A percentile compares a stretch with the other conserved stretches of the same genome.
Conservation (phyloP, 179 eudicot species). For the Silene vulgaris region DNA sequence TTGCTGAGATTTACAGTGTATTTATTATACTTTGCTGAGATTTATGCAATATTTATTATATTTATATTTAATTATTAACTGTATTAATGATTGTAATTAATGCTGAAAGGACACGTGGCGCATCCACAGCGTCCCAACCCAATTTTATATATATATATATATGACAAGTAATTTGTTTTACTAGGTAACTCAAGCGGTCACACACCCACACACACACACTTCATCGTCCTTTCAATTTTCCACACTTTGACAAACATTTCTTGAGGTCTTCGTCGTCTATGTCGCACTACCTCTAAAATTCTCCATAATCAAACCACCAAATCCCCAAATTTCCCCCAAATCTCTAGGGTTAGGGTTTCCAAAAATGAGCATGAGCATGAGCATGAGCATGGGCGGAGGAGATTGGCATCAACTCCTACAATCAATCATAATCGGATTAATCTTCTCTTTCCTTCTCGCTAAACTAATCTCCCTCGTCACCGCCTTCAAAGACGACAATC, state of each 20-base stretch:
- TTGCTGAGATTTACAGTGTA: no score
- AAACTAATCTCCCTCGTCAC: slow-evolving; percentile 71
- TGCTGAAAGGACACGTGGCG: no score
- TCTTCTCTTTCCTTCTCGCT: slow-evolving; percentile 75
- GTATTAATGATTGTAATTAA: no score
- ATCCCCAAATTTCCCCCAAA: background rate
- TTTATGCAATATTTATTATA: no score
- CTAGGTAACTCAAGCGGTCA: no score
- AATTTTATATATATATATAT: no score
- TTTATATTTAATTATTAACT: no score
- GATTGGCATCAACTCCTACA: slow-evolving; percentile 60
- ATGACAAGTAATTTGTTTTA: no score
- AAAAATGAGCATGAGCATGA: slow-evolving; percentile 8
- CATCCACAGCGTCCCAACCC: no score
- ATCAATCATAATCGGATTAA: slow-evolving; percentile 59
- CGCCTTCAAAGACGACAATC: slow-evolving; percentile 66
- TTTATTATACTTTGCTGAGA: no score
- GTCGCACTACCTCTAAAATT: background rate
- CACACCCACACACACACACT: background rate
- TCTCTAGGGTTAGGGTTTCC: slow-evolving; percentile 19
- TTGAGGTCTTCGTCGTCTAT: background rate
- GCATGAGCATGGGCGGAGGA: slow-evolving; percentile 32
- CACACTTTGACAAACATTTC: background rate
- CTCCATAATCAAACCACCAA: no score
- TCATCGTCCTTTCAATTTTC: background rate